These are phyloP conservation scores for Lactifluus subvellereus DNA, from an alignment of 768 basidiomycete genomes.

Conservation along the genomic window DNA sequence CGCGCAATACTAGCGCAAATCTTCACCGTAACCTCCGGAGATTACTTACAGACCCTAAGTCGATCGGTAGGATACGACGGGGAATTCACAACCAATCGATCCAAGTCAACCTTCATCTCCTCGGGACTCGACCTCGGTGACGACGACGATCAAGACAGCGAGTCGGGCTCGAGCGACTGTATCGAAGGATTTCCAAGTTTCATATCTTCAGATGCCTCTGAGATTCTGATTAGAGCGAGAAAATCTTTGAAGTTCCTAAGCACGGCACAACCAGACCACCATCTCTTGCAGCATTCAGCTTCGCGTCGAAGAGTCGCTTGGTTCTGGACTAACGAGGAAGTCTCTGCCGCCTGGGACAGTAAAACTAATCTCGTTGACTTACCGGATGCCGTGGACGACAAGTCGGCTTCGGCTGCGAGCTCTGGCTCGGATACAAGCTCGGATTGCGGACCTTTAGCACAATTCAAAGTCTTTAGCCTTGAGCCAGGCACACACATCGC, in stretches of 20 bases:
- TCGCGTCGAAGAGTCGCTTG: slow-evolving; percentile 38
- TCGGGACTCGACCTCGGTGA: slow-evolving; percentile 33
- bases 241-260: slow-evolving; percentile 62
- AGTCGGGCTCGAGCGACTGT: slow-evolving; percentile 32
- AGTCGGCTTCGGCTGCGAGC: not conserved
- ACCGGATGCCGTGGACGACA: not conserved
- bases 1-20: slow-evolving; percentile 59
- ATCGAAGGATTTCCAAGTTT: slow-evolving; percentile 52
- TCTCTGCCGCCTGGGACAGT: slow-evolving; percentile 43
- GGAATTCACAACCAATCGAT: slow-evolving; percentile 3
- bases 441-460: slow-evolving; percentile 3
- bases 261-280: slow-evolving; percentile 60
- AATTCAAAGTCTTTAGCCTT: slow-evolving; percentile 56
- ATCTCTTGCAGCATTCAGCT: slow-evolving; percentile 36
- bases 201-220: slow-evolving; percentile 46
- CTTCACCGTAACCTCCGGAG: slow-evolving; percentile 55
- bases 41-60: slow-evolving; percentile 55
- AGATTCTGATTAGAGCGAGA: slow-evolving; percentile 56
- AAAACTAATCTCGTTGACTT: not conserved
- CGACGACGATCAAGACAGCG: slow-evolving; percentile 36
- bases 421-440: not conserved
- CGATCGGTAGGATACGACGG: slow-evolving; percentile 49
- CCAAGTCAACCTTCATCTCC: slow-evolving; percentile 5
- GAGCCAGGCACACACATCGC: slow-evolving; percentile 48
- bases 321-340: slow-evolving; percentile 57